Percentiles rank a stretch among this genome's conserved stretches.
These are phyloP conservation scores for Solanum bukasovii DNA, from an alignment of 257 asterid genomes.

Conservation along the genomic window DNA sequence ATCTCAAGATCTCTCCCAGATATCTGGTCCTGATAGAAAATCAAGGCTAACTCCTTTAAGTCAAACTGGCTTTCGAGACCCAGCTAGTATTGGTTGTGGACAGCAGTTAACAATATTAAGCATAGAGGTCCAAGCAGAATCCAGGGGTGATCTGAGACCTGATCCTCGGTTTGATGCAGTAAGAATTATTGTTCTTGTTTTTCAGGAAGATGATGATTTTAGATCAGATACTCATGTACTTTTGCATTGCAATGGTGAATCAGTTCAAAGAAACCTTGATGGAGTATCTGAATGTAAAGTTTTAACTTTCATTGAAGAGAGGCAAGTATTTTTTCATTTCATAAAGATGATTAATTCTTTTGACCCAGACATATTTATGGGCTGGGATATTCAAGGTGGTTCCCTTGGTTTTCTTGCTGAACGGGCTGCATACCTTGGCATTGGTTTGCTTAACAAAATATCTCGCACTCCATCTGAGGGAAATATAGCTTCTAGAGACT, in stretches of 20 bases:
- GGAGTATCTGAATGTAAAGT: conserved; percentile 51
- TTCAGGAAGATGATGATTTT: conserved; percentile 67
- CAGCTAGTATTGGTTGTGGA: conserved; percentile 80
- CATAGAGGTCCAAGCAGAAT: conserved; percentile 79
- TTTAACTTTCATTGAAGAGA: conserved; percentile 49
- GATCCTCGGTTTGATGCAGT: conserved; percentile 93
- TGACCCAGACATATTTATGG: conserved; percentile 86
- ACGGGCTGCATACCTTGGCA: conserved; percentile 86
- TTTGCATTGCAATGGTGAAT: conserved; percentile 34
- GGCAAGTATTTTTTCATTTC: conserved; percentile 47
- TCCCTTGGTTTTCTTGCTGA: conserved; percentile 97
- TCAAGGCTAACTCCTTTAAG: conserved; percentile 73
- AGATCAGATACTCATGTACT: conserved; percentile 42
- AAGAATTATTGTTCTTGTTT: conserved; percentile 51
- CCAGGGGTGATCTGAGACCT: conserved; percentile 87
- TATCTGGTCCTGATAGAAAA: conserved; percentile 76
- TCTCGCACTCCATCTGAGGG: conserved; percentile 60
- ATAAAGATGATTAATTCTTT: conserved; percentile 35
- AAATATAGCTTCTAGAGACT: conserved; percentile 30
- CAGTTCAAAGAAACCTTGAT: conserved; percentile 39
- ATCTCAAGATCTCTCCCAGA: conserved; percentile 60
- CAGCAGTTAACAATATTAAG: conserved; percentile 86
- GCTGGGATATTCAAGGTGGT: conserved; percentile 94
- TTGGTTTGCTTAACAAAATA: conserved; percentile 62
- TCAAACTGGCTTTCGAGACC: conserved; percentile 84